Percentiles rank a stretch among this genome's conserved stretches.
Evolutionary conservation across 1,284 basidiomycete species (phyloP).

Genomic region (Ceratobasidium sp.): DNA sequence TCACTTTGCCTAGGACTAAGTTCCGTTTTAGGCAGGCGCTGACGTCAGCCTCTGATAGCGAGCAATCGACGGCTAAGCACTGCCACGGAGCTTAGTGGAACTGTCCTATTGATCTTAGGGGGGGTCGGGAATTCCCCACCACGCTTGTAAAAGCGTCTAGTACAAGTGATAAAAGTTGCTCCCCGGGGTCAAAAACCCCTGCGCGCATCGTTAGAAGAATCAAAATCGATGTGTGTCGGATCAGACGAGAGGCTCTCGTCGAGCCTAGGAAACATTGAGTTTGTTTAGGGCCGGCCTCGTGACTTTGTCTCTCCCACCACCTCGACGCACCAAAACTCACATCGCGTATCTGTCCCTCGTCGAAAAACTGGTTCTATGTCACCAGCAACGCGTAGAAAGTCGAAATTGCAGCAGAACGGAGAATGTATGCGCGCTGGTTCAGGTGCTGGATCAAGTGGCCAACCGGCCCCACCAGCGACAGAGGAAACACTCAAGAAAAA

Average conservation of each 20-base stretch:
- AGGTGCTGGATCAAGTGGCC: not conserved
- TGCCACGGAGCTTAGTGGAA: not conserved
- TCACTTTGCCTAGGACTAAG: slow-evolving; percentile 15
- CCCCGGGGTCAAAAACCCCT: too few species aligned
- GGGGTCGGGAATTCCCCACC: not conserved
- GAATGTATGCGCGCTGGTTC: not conserved
- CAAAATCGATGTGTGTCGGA: not conserved
- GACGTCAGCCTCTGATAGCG: not conserved
- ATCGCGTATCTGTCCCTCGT: not conserved
- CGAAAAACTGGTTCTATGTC: not conserved
- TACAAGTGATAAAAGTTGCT: not conserved
- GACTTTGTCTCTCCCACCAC: not conserved
- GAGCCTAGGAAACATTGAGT: not conserved
- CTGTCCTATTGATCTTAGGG: not conserved
- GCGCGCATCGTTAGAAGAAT: not conserved
- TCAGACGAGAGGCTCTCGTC: not conserved
- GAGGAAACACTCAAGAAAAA: not conserved
- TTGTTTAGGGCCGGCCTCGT: slow-evolving; percentile 6
- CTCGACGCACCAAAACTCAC: not conserved
- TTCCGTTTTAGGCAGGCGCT: slow-evolving; percentile 1
- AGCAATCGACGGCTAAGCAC: not conserved
- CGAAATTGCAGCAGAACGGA: not conserved
- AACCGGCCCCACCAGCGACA: not conserved
- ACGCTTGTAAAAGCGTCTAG: not conserved
- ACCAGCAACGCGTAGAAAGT: not conserved